Percentiles rank a stretch among this genome's conserved stretches.
phyloP scores from a whole-genome alignment of 208 protist genomes.

The Acanthamoeba castellanii region DNA sequence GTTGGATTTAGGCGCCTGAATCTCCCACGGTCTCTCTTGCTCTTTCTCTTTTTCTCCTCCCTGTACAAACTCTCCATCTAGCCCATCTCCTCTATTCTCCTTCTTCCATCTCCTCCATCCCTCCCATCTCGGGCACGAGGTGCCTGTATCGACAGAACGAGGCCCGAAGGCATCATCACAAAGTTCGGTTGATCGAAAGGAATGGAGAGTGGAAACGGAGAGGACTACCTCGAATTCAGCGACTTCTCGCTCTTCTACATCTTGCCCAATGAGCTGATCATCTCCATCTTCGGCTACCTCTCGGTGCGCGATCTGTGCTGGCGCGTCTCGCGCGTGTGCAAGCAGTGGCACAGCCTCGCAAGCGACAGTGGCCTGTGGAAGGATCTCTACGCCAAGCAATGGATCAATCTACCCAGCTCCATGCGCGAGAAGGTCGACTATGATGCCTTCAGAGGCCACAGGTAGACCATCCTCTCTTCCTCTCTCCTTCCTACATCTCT shows the following conservation, averaged over 20 bases:
- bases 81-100: background rate
- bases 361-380: conserved; percentile 3
- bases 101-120: background rate
- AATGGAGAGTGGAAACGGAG: conserved; percentile 36
- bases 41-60: background rate
- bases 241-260: conserved; percentile 40
- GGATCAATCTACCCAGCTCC: background rate
- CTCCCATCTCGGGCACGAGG: too few species aligned
- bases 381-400: conserved; percentile 24
- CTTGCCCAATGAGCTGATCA: conserved; percentile 18
- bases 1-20: too few species aligned
- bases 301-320: conserved; percentile 30
- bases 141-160: too few species aligned
- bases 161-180: background rate
- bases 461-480: background rate
- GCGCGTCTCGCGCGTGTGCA: conserved; percentile 6
- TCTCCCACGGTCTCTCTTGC: background rate
- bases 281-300: conserved; percentile 24
- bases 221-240: conserved; percentile 19
- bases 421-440: conserved; percentile 8
- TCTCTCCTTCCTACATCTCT: background rate
- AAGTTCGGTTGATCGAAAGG: background rate
- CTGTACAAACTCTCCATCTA: background rate
- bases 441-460: background rate
- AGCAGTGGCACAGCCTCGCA: conserved; percentile 22